Percentiles rank a stretch among this genome's conserved stretches.
These are phyloP conservation scores for Murraya koenigii DNA, from an alignment of 345 rosid genomes.

Conservation along the genomic window DNA sequence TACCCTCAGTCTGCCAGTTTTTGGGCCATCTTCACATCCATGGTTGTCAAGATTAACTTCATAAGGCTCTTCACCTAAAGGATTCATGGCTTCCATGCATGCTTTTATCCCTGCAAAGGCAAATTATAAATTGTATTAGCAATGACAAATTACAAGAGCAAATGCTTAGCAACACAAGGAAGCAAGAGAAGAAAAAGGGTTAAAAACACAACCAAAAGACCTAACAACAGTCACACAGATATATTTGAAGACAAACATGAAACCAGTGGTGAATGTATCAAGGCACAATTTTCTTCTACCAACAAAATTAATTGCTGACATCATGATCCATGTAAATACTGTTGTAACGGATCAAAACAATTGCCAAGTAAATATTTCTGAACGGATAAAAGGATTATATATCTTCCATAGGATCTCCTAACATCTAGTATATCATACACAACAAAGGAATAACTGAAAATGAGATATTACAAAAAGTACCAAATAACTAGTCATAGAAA, in stretches of 20 bases:
- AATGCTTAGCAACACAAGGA: background rate
- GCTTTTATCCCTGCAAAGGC: slow-evolving; percentile 70
- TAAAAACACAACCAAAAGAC: background rate
- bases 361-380: background rate
- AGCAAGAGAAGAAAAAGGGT: background rate
- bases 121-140: background rate
- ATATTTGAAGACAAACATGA: background rate
- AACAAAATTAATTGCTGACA: background rate
- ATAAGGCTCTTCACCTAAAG: slow-evolving; percentile 62
- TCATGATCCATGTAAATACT: background rate
- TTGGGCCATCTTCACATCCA: slow-evolving; percentile 70
- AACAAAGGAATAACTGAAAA: background rate
- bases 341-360: background rate
- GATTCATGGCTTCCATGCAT: slow-evolving; percentile 51
- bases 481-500: background rate
- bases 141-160: background rate
- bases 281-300: background rate
- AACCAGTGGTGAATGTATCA: background rate
- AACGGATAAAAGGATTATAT: background rate
- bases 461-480: background rate
- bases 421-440: background rate
- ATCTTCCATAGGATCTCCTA: background rate
- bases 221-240: background rate
- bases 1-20: slow-evolving; percentile 63
- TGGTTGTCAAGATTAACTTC: slow-evolving; percentile 72